Evolutionary conservation across 352 stramenopile species (phyloP), one percentile per base, ranked within the genome.

Genomic region (Globisporangium cederbergense): DNA sequence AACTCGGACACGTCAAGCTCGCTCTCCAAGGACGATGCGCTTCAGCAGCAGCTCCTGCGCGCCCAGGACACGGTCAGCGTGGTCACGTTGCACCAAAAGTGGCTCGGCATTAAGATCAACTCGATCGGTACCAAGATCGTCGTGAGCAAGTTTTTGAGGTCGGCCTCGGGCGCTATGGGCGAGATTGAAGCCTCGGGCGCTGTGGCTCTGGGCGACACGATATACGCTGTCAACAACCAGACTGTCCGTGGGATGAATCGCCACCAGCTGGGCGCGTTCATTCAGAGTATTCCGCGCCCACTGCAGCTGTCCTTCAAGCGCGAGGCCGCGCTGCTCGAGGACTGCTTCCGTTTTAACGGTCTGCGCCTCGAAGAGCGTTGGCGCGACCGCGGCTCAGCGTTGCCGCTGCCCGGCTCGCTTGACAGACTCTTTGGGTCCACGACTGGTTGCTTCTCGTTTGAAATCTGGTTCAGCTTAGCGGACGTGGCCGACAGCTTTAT

Each of bases 81-180:
- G 9, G 73, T 91, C 8, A 77, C 78, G 47, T 72, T 91, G 34
- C 72, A 80, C 18, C 81, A 88, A 58, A 85, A 89, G 54, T 91
- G 80, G 83, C 70, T 91, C 18, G 80, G 83, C 25, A 72, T 91
- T 42, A 90, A 90, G 71, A 90, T 91, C 62, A 90, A 88, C 62
- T 87, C 79, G 53, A 83, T 91, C 54, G 83, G 83, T 20, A 81
- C 81, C 43, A 77, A 79, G 30, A 77, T 91, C 49, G 74, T 90
- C 40, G 74, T 91, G 54, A 91, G 83, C 71, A 89, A 88, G 51
- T 91, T 91, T 34, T 45, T 90, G 53, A 81, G 78, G 8, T 68
- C 79, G 25, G 77, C 80, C 10, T 81, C 75, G 0, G 83, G 81
- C 8, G 79, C 77, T 0, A 62, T 82, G 30, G 83, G 83, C 43